Percentiles rank a stretch among this genome's conserved stretches.
Conservation (phyloP, 2,329 filamentous ascomycete species). For the Daldinia sp. region DNA sequence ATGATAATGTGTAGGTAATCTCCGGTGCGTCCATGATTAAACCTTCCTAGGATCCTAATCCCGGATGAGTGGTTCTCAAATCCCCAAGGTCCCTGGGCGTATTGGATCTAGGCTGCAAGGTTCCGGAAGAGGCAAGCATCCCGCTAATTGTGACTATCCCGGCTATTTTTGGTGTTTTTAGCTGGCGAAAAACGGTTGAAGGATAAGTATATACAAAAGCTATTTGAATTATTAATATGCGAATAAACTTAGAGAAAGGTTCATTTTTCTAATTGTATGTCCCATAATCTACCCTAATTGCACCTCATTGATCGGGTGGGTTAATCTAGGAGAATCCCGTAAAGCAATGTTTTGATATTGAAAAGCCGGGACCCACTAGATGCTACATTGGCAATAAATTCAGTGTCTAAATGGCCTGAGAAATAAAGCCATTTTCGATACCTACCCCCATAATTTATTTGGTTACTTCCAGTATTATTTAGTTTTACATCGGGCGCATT, state of each 20-base stretch:
- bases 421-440: not conserved
- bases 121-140: conserved; percentile 20
- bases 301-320: no score
- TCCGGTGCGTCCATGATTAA: conserved; percentile 18
- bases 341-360: not conserved
- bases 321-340: not conserved
- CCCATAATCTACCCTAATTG: no score
- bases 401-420: not conserved
- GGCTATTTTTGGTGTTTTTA: conserved; percentile 2
- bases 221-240: not conserved
- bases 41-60: not conserved
- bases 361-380: not conserved
- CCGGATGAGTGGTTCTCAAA: conserved; percentile 8
- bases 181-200: not conserved
- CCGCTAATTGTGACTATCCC: conserved; percentile 20
- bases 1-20: conserved; percentile 21
- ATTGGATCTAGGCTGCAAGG: conserved; percentile 26
- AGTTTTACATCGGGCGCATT: not conserved
- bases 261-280: no score
- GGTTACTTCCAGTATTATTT: not conserved
- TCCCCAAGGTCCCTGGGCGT: conserved; percentile 13
- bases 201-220: conserved; percentile 1
- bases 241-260: not conserved
- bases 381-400: not conserved
- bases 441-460: not conserved